Percentiles rank a stretch among this genome's conserved stretches.
These are phyloP conservation scores for Sanguinoderma infundibulare DNA, from an alignment of 1,284 basidiomycete species.

Conservation along the genomic window DNA sequence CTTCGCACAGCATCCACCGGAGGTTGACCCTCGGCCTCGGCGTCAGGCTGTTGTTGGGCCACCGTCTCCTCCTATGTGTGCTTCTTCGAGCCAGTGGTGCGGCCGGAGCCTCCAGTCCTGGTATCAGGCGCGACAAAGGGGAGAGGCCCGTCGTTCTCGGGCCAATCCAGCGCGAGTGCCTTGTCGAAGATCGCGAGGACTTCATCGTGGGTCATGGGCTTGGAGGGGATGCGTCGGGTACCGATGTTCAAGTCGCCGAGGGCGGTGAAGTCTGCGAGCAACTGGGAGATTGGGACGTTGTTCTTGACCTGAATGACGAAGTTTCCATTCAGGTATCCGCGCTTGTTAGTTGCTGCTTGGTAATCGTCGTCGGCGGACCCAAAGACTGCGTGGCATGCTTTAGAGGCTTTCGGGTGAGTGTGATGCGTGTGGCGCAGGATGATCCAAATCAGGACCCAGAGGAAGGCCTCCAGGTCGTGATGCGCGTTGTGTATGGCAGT, in stretches of 20 bases:
- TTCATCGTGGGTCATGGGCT: neutral
- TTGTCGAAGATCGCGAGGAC: conserved; percentile 11
- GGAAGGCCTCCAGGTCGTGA: conserved; percentile 26
- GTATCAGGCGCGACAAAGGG: too few species aligned
- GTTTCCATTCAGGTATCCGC: neutral
- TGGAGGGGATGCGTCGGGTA: neutral
- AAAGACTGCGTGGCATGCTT: neutral
- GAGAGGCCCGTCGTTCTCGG: too few species aligned
- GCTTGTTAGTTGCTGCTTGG: too few species aligned
- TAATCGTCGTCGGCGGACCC: neutral
- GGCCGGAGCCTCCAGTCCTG: too few species aligned
- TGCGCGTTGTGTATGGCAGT: conserved; percentile 3
- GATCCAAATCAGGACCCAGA: conserved; percentile 24
- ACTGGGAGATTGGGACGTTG: neutral
- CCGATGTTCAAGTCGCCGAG: neutral
- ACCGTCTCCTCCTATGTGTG: too few species aligned
- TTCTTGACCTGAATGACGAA: neutral
- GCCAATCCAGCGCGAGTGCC: conserved; percentile 9
- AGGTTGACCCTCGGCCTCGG: too few species aligned
- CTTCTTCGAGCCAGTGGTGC: too few species aligned
- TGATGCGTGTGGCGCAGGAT: conserved; percentile 18
- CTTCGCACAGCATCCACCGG: too few species aligned
- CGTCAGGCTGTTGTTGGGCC: too few species aligned
- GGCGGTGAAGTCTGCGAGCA: neutral
- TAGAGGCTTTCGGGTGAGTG: neutral